Percentiles rank a stretch among this genome's conserved stretches.
Conservation (phyloP, 345 rosid species). For the Gossypium stocksii region DNA sequence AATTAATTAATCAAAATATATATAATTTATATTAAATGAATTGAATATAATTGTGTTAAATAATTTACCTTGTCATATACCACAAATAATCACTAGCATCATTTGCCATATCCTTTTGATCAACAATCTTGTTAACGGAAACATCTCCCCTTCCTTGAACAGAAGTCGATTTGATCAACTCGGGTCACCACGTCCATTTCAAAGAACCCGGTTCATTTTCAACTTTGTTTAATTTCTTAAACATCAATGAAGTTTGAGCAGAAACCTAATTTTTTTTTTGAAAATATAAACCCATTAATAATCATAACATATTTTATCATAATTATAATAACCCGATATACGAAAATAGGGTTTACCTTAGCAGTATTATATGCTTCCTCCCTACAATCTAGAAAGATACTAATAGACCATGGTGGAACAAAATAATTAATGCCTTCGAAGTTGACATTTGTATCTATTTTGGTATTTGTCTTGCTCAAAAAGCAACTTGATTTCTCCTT, state of each 20-base stretch:
- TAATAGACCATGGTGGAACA: neutral
- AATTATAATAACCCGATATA: neutral
- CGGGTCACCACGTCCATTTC: slow-evolving; percentile 61
- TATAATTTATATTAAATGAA: neutral
- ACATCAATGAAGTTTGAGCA: slow-evolving; percentile 48
- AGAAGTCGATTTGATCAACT: slow-evolving; percentile 22
- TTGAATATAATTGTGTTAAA: neutral
- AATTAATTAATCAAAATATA: neutral
- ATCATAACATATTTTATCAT: neutral
- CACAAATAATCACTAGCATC: slow-evolving; percentile 34
- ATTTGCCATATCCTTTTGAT: slow-evolving; percentile 42
- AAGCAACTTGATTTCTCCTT: slow-evolving; percentile 44
- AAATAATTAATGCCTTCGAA: slow-evolving; percentile 37
- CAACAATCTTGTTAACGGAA: slow-evolving; percentile 31
- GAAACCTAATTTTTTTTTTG: slow-evolving; percentile 30
- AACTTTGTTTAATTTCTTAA: slow-evolving; percentile 19
- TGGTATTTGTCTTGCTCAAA: slow-evolving; percentile 39
- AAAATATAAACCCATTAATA: neutral
- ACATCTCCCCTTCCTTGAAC: slow-evolving; percentile 32
- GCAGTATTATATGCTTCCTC: slow-evolving; percentile 62
- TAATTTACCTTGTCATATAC: slow-evolving; percentile 30
- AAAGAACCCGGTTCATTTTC: slow-evolving; percentile 29
- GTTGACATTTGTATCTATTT: slow-evolving; percentile 36
- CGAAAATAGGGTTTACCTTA: slow-evolving; percentile 26
- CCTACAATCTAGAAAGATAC: slow-evolving; percentile 29